These are phyloP conservation scores for Termitomyces sp. DNA, from an alignment of 768 basidiomycete genomes.

Conservation along the genomic window DNA sequence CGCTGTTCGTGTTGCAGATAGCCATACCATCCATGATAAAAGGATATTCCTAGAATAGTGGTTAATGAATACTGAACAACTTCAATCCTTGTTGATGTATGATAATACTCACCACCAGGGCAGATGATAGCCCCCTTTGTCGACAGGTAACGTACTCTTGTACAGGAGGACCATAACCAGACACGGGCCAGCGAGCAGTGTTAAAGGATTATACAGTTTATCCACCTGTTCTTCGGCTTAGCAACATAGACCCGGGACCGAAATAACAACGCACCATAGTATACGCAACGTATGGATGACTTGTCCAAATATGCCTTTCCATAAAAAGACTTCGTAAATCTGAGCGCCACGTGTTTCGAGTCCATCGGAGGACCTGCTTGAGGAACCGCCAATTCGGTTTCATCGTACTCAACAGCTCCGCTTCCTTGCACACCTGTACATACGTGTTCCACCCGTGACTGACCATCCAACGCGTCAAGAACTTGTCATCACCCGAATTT, in stretches of 20 bases:
- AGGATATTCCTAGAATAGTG: conserved; percentile 56
- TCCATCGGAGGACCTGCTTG: conserved; percentile 92
- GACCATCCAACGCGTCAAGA: conserved; percentile 95
- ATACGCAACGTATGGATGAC: conserved; percentile 88
- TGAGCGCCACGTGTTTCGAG: conserved; percentile 89
- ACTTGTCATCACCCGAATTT: conserved; percentile 93
- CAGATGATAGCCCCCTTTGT: conserved; percentile 71
- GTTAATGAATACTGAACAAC: conserved; percentile 2
- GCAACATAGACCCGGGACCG: conserved; percentile 1
- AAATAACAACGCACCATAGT: conserved; percentile 74
- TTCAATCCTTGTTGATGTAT: neutral
- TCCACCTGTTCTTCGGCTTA: conserved; percentile 48
- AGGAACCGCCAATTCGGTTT: conserved; percentile 95
- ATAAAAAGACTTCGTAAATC: conserved; percentile 86
- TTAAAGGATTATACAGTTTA: conserved; percentile 83
- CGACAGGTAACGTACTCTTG: conserved; percentile 67
- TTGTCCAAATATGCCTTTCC: conserved; percentile 83
- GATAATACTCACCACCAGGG: conserved; percentile 67
- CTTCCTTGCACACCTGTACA: conserved; percentile 81
- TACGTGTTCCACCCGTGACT: conserved; percentile 95
- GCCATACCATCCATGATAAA: conserved; percentile 62
- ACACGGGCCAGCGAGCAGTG: conserved; percentile 77
- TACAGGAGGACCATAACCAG: conserved; percentile 73
- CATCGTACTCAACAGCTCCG: conserved; percentile 88
- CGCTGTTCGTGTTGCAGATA: conserved; percentile 63